Evolutionary conservation across 2,329 filamentous ascomycete genomes (phyloP).

Genomic region (Neobulgaria alba): DNA sequence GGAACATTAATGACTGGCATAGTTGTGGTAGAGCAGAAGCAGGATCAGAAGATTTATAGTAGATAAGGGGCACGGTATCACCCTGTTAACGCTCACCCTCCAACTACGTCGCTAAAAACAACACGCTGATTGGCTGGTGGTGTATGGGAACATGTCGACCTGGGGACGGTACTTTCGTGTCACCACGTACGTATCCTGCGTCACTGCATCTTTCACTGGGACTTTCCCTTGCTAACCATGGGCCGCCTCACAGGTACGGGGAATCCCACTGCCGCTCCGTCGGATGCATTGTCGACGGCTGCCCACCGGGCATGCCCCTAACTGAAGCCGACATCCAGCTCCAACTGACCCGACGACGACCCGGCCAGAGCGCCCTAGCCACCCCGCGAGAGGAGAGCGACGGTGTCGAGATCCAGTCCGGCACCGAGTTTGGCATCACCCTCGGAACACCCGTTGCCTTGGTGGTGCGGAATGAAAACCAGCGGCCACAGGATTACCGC

Average conservation of each 20-base stretch:
- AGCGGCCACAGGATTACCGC: constrained; percentile 86
- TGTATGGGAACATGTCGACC: constrained; percentile 58
- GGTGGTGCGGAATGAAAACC: constrained; percentile 84
- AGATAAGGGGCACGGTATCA: not conserved
- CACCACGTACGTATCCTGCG: constrained; percentile 47
- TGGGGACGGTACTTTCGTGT: constrained; percentile 78
- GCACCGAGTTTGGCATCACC: constrained; percentile 82
- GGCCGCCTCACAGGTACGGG: constrained; percentile 43
- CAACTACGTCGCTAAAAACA: not conserved
- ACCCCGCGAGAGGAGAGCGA: constrained; percentile 96
- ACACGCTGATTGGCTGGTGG: not conserved
- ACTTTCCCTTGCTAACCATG: not conserved
- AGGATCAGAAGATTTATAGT: not conserved
- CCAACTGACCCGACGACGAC: constrained; percentile 82
- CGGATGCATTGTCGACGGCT: constrained; percentile 90
- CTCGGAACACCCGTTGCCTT: constrained; percentile 86
- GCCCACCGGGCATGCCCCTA: constrained; percentile 78
- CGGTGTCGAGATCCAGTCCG: constrained; percentile 82
- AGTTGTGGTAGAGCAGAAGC: not conserved
- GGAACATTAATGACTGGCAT: not conserved
- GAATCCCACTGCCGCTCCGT: constrained; percentile 89
- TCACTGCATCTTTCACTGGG: constrained; percentile 2
- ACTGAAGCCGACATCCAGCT: constrained; percentile 85
- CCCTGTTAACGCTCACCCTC: not conserved
- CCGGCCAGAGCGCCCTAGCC: constrained; percentile 82